Percentiles rank a stretch among this genome's conserved stretches.
Evolutionary conservation across 2,329 filamentous ascomycete genomes (phyloP).

Genomic region (Aphanocladium album): DNA sequence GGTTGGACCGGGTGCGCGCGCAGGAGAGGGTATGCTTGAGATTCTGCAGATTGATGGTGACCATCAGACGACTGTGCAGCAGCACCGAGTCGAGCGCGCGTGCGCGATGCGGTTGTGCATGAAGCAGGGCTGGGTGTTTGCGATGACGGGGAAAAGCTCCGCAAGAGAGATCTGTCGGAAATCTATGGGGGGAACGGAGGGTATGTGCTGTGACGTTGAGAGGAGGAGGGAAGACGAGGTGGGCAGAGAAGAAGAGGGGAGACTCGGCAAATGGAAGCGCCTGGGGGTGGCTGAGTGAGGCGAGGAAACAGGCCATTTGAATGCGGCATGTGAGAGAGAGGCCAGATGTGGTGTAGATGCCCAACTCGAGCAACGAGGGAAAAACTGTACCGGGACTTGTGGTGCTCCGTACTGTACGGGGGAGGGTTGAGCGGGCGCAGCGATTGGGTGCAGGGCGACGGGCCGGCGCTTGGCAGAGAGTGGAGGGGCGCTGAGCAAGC

Average conservation of each 20-base stretch:
- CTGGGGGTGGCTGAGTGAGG: background rate
- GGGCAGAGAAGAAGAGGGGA: background rate
- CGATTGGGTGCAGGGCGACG: background rate
- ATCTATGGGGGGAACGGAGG: background rate
- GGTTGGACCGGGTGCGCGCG: too few relatives aligned
- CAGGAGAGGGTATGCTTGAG: too few relatives aligned
- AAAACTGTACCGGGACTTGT: too few relatives aligned
- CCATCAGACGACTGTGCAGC: too few relatives aligned
- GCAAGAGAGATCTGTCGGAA: background rate
- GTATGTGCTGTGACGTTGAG: too few relatives aligned
- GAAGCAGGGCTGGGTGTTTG: background rate
- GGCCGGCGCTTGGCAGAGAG: constrained; percentile 4
- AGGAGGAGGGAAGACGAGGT: background rate
- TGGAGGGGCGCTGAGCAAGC: background rate
- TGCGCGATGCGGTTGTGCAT: background rate
- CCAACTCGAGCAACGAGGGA: background rate
- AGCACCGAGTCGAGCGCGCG: background rate
- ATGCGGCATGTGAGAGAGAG: constrained; percentile 5
- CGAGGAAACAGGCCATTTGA: constrained; percentile 5
- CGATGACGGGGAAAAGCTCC: background rate
- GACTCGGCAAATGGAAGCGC: background rate
- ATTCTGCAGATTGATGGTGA: too few relatives aligned
- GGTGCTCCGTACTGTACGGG: background rate
- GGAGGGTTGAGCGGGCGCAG: background rate
- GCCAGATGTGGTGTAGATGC: background rate